These are phyloP conservation scores for Panaeolus cyanescens DNA, from an alignment of 768 basidiomycete species.

Conservation along the genomic window DNA sequence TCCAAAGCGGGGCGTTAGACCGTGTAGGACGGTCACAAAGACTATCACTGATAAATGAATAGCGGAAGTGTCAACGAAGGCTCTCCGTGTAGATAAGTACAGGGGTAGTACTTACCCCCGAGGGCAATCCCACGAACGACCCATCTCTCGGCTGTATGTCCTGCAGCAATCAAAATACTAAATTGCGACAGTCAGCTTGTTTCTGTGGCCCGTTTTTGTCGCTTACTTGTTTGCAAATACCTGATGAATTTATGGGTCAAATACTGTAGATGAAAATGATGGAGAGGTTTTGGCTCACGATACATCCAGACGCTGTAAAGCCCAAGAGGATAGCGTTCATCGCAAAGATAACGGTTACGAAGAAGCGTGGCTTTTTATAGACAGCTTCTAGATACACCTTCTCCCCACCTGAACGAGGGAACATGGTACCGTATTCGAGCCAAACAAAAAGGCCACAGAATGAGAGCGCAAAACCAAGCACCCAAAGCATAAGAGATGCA, in stretches of 20 bases:
- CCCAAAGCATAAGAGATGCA: slow-evolving; percentile 65
- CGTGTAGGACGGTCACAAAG: slow-evolving; percentile 54
- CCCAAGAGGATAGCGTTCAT: slow-evolving; percentile 45
- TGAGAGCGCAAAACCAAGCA: slow-evolving; percentile 59
- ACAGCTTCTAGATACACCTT: slow-evolving; percentile 64
- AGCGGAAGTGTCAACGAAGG: not conserved
- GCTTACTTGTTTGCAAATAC: slow-evolving; percentile 32
- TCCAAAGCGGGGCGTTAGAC: slow-evolving; percentile 49
- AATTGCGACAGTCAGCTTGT: not conserved
- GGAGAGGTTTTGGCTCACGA: slow-evolving; percentile 42
- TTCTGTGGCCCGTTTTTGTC: not conserved
- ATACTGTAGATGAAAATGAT: slow-evolving; percentile 5
- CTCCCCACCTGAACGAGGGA: slow-evolving; percentile 61
- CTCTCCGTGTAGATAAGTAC: not conserved
- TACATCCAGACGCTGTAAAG: slow-evolving; percentile 42
- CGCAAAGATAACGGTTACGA: slow-evolving; percentile 52
- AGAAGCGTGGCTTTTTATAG: slow-evolving; percentile 46
- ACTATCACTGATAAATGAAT: slow-evolving; percentile 39
- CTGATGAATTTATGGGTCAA: slow-evolving; percentile 19
- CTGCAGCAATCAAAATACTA: slow-evolving; percentile 53
- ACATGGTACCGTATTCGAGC: slow-evolving; percentile 68
- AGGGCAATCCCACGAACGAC: slow-evolving; percentile 59
- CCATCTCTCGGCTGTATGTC: slow-evolving; percentile 43
- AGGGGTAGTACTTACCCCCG: slow-evolving; percentile 38
- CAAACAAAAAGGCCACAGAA: slow-evolving; percentile 63